A percentile compares a stretch with the other conserved stretches of the same genome.
Evolutionary conservation across 768 basidiomycete species (phyloP).

Genomic region (Pilatotrama ljubarskyi): DNA sequence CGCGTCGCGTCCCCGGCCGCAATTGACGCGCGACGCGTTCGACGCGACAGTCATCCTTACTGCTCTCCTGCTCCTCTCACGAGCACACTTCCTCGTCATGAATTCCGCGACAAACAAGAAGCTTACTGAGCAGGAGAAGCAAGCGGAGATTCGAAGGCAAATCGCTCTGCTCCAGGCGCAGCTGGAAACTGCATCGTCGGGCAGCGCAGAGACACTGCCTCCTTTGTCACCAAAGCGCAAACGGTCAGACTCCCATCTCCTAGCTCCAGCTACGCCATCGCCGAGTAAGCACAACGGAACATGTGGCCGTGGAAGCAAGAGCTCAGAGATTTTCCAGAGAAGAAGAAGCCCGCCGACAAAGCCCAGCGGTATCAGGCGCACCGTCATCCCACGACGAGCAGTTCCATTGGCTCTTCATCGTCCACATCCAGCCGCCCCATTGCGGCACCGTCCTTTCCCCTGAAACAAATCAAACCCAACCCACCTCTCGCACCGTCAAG

Average conservation of each 20-base stretch:
- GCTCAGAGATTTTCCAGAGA: conserved; percentile 32
- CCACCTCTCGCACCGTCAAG: conserved; percentile 47
- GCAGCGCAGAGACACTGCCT: background rate
- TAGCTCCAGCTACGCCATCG: conserved; percentile 64
- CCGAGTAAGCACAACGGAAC: conserved; percentile 49
- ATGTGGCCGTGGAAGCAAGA: background rate
- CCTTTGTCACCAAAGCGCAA: conserved; percentile 52
- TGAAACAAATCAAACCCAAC: background rate
- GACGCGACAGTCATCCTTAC: background rate
- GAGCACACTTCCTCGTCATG: background rate
- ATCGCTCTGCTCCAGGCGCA: conserved; percentile 60
- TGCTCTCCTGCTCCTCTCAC: background rate
- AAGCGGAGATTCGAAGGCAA: conserved; percentile 52
- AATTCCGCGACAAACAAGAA: conserved; percentile 19
- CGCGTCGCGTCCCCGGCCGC: background rate
- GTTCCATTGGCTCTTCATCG: background rate
- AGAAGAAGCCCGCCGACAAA: conserved; percentile 44
- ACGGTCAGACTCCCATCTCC: conserved; percentile 37
- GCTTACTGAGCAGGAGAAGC: conserved; percentile 28
- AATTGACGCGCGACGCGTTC: background rate
- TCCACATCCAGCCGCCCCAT: background rate
- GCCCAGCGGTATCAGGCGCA: background rate
- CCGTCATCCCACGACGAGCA: background rate
- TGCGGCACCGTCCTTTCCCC: background rate
- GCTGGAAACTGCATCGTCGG: conserved; percentile 38